phyloP scores from a whole-genome alignment of 192 early-diverging fungal species.

The Coemansia sp. region DNA sequence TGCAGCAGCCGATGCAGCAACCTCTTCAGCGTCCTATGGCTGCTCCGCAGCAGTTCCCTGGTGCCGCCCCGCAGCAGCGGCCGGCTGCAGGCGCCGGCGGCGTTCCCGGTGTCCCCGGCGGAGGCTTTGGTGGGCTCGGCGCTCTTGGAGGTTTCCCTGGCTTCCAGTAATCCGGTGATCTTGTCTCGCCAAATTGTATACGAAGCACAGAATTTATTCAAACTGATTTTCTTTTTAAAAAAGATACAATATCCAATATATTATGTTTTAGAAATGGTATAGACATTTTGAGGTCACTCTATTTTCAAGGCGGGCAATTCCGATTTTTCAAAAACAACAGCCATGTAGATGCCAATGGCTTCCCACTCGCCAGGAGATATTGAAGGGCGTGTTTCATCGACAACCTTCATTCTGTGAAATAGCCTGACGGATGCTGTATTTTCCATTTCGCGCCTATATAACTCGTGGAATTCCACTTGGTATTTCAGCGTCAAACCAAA shows the following conservation, averaged over 20 bases:
- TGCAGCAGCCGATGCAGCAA: conserved; percentile 5
- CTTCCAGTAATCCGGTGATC: not conserved
- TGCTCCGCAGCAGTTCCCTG: conserved; percentile 2
- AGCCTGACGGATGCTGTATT: conserved; percentile 56
- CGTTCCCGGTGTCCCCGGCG: conserved; percentile 12
- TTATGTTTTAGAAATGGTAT: too few species aligned
- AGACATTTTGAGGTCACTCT: too few species aligned
- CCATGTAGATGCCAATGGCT: conserved; percentile 61
- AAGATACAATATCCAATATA: too few species aligned
- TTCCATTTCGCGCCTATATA: conserved; percentile 63
- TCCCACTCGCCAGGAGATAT: conserved; percentile 92
- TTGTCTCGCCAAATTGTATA: not conserved
- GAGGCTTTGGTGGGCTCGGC: not conserved
- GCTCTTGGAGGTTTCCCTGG: conserved; percentile 3
- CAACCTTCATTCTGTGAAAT: conserved; percentile 78
- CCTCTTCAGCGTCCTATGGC: conserved; percentile 9
- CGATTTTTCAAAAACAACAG: conserved; percentile 22
- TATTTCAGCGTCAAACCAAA: conserved; percentile 76
- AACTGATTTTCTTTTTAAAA: conserved; percentile 1
- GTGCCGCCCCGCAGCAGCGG: conserved; percentile 8
- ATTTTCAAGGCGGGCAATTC: too few species aligned
- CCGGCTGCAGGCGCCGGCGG: conserved; percentile 18
- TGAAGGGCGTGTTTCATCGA: conserved; percentile 59
- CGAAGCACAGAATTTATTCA: not conserved
- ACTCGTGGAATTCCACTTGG: conserved; percentile 76